These are phyloP conservation scores for Aspergillus ruber DNA, from an alignment of 2,329 filamentous ascomycete species.

Conservation along the genomic window DNA sequence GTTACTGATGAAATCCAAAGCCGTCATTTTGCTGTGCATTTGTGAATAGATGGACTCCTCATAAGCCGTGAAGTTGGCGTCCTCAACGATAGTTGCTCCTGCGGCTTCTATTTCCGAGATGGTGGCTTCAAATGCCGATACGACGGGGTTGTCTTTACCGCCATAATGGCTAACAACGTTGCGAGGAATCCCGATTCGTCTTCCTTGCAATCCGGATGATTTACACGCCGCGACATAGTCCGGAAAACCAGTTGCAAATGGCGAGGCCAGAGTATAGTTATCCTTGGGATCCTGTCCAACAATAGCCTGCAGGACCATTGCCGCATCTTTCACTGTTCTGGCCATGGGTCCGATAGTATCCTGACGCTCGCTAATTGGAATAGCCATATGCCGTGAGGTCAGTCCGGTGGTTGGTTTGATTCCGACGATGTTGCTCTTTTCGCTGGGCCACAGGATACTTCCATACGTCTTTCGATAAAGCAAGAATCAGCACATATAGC, in stretches of 20 bases:
- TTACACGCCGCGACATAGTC: conserved; percentile 58
- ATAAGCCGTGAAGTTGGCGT: conserved; percentile 53
- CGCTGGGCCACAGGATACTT: conserved; percentile 53
- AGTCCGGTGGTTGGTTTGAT: conserved; percentile 64
- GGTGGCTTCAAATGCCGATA: conserved; percentile 52
- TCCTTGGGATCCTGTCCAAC: conserved; percentile 48
- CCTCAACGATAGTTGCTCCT: conserved; percentile 56
- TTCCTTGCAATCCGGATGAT: conserved; percentile 47
- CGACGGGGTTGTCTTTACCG: conserved; percentile 33
- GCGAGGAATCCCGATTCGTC: conserved; percentile 58
- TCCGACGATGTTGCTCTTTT: conserved; percentile 56
- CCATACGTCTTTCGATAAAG: conserved; percentile 46
- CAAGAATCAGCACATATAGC: not conserved
- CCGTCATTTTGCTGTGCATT: conserved; percentile 34
- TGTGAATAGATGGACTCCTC: conserved; percentile 30
- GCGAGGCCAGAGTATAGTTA: conserved; percentile 56
- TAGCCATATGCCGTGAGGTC: conserved; percentile 53
- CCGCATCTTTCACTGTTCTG: conserved; percentile 53
- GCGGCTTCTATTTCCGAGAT: conserved; percentile 48
- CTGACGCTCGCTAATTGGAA: conserved; percentile 57
- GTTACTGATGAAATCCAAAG: conserved; percentile 55
- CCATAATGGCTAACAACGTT: conserved; percentile 46
- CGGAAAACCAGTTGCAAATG: conserved; percentile 45
- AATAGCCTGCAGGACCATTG: conserved; percentile 54
- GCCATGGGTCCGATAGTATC: conserved; percentile 55